phyloP scores from a whole-genome alignment of 148 eudicot species.

The Silene uniflora region DNA sequence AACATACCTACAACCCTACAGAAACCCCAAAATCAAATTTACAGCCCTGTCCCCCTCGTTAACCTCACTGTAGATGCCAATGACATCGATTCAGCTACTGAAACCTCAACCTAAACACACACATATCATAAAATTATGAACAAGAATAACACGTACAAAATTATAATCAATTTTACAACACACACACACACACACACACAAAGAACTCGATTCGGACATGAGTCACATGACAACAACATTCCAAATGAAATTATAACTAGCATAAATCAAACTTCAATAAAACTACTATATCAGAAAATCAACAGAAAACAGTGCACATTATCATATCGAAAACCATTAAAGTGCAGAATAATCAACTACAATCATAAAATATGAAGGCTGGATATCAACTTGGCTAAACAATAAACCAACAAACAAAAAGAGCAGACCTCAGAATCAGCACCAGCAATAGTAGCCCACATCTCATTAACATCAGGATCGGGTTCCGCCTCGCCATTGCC shows the following conservation, averaged over 20 bases:
- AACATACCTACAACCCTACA: not conserved
- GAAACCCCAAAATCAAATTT: not conserved
- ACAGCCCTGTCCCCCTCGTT: not conserved
- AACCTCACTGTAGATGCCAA: not conserved
- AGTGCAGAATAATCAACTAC: not conserved
- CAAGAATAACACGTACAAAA: not conserved
- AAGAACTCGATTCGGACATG: too few species aligned
- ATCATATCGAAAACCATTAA: not conserved
- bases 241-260: not conserved
- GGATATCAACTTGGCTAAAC: not conserved
- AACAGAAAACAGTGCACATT: not conserved
- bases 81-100: not conserved
- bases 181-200: too few species aligned
- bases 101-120: not conserved
- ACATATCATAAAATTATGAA: too few species aligned
- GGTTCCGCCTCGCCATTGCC: constrained; percentile 20
- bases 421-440: constrained; percentile 82
- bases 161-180: not conserved
- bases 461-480: constrained; percentile 82
- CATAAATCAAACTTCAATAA: not conserved
- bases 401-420: not conserved
- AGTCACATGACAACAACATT: too few species aligned
- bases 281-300: not conserved
- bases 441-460: constrained; percentile 96
- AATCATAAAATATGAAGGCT: not conserved